Evolutionary conservation across 106 monocot species (phyloP).

Genomic region (Chionographis japonica): DNA sequence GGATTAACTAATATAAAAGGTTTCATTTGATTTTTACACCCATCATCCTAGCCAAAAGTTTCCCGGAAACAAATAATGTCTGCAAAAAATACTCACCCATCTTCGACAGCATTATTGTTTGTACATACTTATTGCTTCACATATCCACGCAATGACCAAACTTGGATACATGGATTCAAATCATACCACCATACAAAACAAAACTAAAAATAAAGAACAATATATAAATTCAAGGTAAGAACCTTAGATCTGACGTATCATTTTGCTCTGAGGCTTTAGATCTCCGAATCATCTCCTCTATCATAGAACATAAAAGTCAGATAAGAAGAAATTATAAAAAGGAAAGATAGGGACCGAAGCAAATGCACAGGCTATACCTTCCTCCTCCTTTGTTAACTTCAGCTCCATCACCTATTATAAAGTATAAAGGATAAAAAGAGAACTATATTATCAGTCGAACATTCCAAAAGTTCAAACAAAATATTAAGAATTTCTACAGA

Average conservation of each 20-base stretch:
- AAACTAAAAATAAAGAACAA: constrained; percentile 1
- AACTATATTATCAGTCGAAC: too few relatives aligned
- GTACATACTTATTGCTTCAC: too few relatives aligned
- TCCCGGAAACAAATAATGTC: too few relatives aligned
- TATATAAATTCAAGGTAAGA: constrained; percentile 3
- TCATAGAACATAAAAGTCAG: constrained; percentile 13
- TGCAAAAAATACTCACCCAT: too few relatives aligned
- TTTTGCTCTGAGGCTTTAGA: constrained; percentile 66
- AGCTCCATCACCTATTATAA: constrained; percentile 54
- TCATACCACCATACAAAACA: not conserved
- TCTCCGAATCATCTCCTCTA: constrained; percentile 70
- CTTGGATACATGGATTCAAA: not conserved
- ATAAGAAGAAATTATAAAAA: not conserved
- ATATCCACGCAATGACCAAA: too few relatives aligned
- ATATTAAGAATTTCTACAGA: too few relatives aligned
- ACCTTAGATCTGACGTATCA: constrained; percentile 64
- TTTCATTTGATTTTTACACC: too few relatives aligned
- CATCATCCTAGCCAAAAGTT: too few relatives aligned
- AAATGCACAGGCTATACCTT: constrained; percentile 47
- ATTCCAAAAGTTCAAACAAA: too few relatives aligned
- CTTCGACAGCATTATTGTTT: too few relatives aligned
- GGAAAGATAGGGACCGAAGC: not conserved
- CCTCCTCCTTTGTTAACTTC: constrained; percentile 72
- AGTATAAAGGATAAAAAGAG: not conserved
- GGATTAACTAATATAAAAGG: too few relatives aligned